Percentiles rank a stretch among this genome's conserved stretches.
phyloP scores from a whole-genome alignment of 2,329 filamentous ascomycete genomes.

The Scortechinia acanthostroma region DNA sequence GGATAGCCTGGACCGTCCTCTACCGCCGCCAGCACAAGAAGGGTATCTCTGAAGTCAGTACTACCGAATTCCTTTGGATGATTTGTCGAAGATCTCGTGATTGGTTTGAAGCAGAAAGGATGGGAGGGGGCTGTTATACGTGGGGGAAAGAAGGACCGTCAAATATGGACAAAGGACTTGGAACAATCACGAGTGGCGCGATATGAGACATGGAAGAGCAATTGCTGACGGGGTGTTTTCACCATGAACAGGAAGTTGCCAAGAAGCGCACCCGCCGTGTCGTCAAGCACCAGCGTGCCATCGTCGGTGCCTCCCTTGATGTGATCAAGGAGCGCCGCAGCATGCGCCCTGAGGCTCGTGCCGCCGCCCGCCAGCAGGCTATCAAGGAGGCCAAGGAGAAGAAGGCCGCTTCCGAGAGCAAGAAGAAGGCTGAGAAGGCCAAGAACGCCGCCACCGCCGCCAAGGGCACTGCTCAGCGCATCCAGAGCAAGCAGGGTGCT shows the following conservation, averaged over 20 bases:
- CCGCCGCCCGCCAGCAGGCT: constrained; percentile 79
- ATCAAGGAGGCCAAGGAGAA: constrained; percentile 99
- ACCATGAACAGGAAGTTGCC: constrained; percentile 77
- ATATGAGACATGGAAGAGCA: not conserved
- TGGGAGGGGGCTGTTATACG: too few relatives aligned
- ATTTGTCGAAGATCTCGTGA: too few relatives aligned
- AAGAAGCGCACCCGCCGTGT: constrained; percentile 98
- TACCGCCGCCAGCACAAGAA: constrained; percentile 99
- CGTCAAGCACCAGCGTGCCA: constrained; percentile 97
- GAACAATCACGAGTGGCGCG: too few relatives aligned
- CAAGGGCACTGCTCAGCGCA: constrained; percentile 73
- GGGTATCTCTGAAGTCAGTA: constrained; percentile 98
- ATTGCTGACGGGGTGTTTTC: constrained; percentile 21
- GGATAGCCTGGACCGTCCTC: constrained; percentile 96
- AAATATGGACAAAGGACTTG: too few relatives aligned
- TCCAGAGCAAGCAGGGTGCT: constrained; percentile 92
- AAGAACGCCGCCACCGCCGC: constrained; percentile 72
- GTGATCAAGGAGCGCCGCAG: constrained; percentile 98
- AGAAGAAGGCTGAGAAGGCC: constrained; percentile 99
- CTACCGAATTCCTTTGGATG: constrained; percentile 5
- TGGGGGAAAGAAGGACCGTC: too few relatives aligned
- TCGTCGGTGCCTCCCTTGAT: constrained; percentile 97
- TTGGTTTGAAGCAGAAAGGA: too few relatives aligned
- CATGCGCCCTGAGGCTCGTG: constrained; percentile 90
- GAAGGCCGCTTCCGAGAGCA: constrained; percentile 78